Percentiles rank a stretch among this genome's conserved stretches.
Evolutionary conservation across 2,329 filamentous ascomycete genomes (phyloP).

Genomic region (Fusarium tuaranense): DNA sequence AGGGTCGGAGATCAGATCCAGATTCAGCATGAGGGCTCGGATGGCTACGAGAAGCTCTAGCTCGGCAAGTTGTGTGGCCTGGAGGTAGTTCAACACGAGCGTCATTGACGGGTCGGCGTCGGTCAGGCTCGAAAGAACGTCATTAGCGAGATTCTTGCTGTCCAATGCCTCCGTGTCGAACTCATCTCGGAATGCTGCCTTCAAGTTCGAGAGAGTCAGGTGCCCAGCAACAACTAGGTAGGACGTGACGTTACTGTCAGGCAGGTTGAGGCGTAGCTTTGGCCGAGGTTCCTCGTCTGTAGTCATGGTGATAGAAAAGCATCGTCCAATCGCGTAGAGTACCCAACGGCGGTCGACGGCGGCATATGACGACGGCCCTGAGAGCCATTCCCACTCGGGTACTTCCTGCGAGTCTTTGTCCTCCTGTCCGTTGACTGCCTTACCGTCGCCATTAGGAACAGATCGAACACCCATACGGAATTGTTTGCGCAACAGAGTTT

Average conservation of each 20-base stretch:
- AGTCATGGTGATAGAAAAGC: conserved; percentile 64
- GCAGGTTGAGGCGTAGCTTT: conserved; percentile 53
- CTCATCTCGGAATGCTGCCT: conserved; percentile 66
- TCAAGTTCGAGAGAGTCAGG: conserved; percentile 69
- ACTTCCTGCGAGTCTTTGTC: conserved; percentile 43
- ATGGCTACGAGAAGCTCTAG: conserved; percentile 76
- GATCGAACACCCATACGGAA: conserved; percentile 57
- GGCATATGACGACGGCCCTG: conserved; percentile 59
- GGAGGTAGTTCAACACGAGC: conserved; percentile 73
- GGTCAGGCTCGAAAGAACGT: conserved; percentile 71
- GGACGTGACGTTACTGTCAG: conserved; percentile 66
- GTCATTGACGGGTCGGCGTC: conserved; percentile 77
- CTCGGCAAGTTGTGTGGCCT: conserved; percentile 73
- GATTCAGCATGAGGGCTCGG: conserved; percentile 74
- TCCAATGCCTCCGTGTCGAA: conserved; percentile 58
- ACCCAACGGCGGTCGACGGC: conserved; percentile 75
- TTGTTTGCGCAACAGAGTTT: conserved; percentile 61
- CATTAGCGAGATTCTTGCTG: conserved; percentile 64
- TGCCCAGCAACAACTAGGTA: conserved; percentile 72
- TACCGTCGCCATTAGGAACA: conserved; percentile 33
- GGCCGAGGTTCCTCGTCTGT: conserved; percentile 54
- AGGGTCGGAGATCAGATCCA: conserved; percentile 67
- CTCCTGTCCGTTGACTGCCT: conserved; percentile 23
- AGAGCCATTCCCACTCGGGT: conserved; percentile 65
- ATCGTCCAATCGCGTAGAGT: conserved; percentile 70